phyloP scores from a whole-genome alignment of 2,329 filamentous ascomycete genomes.

The Microsporum canis region DNA sequence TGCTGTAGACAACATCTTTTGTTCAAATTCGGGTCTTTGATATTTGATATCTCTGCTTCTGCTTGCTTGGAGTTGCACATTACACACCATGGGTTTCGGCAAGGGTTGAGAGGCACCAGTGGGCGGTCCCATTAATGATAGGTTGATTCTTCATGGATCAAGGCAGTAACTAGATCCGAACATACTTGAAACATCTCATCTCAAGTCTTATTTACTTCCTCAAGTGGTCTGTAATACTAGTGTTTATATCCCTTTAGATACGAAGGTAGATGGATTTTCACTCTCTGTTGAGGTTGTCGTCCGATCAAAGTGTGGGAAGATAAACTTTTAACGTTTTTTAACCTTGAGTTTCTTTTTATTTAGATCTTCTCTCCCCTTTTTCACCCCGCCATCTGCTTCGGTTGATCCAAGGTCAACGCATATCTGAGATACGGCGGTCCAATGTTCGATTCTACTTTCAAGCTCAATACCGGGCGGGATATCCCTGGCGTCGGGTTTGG shows the following conservation, averaged over 20 bases:
- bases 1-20: neutral
- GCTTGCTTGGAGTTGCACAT: neutral
- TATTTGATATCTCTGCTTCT: neutral
- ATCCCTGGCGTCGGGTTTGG: constrained; percentile 55
- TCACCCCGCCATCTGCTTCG: neutral
- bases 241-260: neutral
- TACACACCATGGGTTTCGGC: neutral
- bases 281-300: neutral
- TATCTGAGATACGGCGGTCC: neutral
- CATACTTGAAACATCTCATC: neutral
- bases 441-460: constrained; percentile 29
- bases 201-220: neutral
- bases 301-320: neutral
- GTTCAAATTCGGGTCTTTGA: neutral
- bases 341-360: neutral
- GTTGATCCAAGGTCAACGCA: neutral
- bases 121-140: neutral
- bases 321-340: neutral
- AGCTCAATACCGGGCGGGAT: constrained; percentile 47
- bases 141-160: neutral
- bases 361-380: neutral
- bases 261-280: neutral
- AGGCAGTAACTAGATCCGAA: too few relatives aligned
- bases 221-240: neutral
- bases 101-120: neutral